Conservation (phyloP, 176 grass and related monocot genomes). For the Paspalum vaginatum region DNA sequence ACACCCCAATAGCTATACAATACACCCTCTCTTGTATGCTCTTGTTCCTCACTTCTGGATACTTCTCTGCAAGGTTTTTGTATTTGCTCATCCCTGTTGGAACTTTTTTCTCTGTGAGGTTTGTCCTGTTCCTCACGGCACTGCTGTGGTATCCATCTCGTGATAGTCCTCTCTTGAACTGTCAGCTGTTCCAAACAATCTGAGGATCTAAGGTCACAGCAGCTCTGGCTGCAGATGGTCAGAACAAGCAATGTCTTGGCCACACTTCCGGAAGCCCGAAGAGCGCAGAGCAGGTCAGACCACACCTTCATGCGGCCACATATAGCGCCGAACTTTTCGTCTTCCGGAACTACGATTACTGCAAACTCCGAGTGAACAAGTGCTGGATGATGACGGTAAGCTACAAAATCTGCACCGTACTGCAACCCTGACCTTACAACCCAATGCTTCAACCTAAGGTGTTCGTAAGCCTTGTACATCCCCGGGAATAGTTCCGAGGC, state of each 20-base stretch:
- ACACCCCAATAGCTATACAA: constrained; percentile 28
- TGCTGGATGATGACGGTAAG: constrained; percentile 75
- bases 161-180: constrained; percentile 61
- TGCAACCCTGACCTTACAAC: constrained; percentile 53
- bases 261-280: constrained; percentile 63
- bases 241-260: constrained; percentile 75
- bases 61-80: neutral
- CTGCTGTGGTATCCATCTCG: constrained; percentile 59
- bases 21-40: neutral
- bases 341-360: constrained; percentile 54
- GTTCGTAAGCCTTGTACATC: constrained; percentile 63
- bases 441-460: constrained; percentile 78
- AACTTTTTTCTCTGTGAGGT: neutral
- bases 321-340: neutral
- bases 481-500: constrained; percentile 45
- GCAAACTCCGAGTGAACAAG: constrained; percentile 81
- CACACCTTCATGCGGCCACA: constrained; percentile 46
- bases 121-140: constrained; percentile 43
- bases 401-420: constrained; percentile 72
- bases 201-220: constrained; percentile 24
- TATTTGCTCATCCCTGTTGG: no score
- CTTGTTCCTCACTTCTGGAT: neutral
- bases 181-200: constrained; percentile 51
- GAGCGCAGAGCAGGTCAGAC: constrained; percentile 60
- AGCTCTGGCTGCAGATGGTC: constrained; percentile 19